Evolutionary conservation across 208 protist genomes (phyloP).

Genomic region (Wallacemonas sp.): DNA sequence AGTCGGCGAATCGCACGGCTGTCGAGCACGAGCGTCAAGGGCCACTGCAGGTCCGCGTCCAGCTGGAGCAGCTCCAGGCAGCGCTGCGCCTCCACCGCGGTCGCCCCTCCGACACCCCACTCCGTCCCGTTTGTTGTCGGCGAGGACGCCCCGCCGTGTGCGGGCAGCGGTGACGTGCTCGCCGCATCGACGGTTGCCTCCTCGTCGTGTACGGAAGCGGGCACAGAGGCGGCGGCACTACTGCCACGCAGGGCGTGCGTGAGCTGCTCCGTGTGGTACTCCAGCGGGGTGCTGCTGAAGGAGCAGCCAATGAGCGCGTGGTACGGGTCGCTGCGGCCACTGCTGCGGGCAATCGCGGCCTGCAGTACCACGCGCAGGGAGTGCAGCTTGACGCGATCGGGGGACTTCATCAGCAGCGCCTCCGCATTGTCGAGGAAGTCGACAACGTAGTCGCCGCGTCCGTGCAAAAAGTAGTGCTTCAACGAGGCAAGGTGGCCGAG

Average conservation of each 20-base stretch:
- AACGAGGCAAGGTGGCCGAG: conserved; percentile 73
- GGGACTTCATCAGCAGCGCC: conserved; percentile 56
- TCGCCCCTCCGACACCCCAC: conserved; percentile 15
- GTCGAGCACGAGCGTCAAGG: conserved; percentile 79
- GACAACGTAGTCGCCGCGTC: conserved; percentile 81
- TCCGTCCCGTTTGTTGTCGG: conserved; percentile 9
- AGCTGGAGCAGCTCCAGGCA: conserved; percentile 84
- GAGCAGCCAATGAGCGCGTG: conserved; percentile 78
- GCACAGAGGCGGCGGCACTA: background rate
- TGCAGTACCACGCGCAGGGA: conserved; percentile 85
- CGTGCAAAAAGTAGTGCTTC: conserved; percentile 84
- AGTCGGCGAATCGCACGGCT: conserved; percentile 52
- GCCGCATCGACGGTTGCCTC: conserved; percentile 1
- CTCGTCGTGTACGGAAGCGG: background rate
- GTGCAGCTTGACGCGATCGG: conserved; percentile 67
- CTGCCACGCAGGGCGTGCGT: conserved; percentile 1
- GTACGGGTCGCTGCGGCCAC: conserved; percentile 57
- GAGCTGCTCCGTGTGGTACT: conserved; percentile 38
- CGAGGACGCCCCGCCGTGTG: background rate
- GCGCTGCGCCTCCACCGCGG: conserved; percentile 34
- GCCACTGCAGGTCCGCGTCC: conserved; percentile 84
- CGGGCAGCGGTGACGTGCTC: background rate
- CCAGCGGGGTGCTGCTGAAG: conserved; percentile 62
- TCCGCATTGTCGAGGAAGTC: conserved; percentile 87
- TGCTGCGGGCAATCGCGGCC: conserved; percentile 72